A percentile compares a stretch with the other conserved stretches of the same genome.
These are phyloP conservation scores for Crithidia brevicula DNA, from an alignment of 208 protist genomes.

Conservation along the genomic window DNA sequence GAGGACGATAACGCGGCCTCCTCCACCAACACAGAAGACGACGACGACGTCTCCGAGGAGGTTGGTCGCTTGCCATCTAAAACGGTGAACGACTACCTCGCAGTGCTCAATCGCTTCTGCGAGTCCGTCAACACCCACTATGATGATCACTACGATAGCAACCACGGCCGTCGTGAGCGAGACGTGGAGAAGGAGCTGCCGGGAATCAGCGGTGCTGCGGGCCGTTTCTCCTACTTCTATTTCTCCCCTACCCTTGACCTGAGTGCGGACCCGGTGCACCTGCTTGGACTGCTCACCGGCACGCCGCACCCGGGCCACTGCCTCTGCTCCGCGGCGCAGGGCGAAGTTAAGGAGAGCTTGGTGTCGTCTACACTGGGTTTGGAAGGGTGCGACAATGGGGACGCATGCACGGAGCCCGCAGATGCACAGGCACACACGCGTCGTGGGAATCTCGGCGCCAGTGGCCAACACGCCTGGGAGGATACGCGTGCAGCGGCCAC, in stretches of 20 bases:
- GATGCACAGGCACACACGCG: too few relatives aligned
- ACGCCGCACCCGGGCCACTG: constrained; percentile 9
- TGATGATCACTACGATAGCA: constrained; percentile 4
- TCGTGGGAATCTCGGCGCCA: too few relatives aligned
- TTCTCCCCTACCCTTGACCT: constrained; percentile 76
- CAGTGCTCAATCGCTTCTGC: constrained; percentile 63
- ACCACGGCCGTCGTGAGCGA: background rate
- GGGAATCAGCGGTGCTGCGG: constrained; percentile 16
- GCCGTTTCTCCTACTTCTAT: constrained; percentile 60
- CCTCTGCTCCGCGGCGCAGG: background rate
- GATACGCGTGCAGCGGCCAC: constrained; percentile 13
- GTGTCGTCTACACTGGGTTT: too few relatives aligned
- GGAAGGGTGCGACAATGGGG: too few relatives aligned
- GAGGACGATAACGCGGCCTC: background rate
- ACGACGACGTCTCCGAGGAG: constrained; percentile 15
- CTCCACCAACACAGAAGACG: background rate
- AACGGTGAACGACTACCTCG: constrained; percentile 54
- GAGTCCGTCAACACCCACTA: constrained; percentile 29
- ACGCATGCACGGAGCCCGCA: too few relatives aligned
- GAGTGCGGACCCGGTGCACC: constrained; percentile 48
- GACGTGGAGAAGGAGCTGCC: constrained; percentile 5
- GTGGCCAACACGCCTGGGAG: constrained; percentile 7
- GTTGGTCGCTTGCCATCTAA: constrained; percentile 32
- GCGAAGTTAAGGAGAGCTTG: constrained; percentile 2
- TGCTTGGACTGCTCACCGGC: constrained; percentile 29